phyloP scores from a whole-genome alignment of 805 yeast species.

The Ogataea pignaliae region DNA sequence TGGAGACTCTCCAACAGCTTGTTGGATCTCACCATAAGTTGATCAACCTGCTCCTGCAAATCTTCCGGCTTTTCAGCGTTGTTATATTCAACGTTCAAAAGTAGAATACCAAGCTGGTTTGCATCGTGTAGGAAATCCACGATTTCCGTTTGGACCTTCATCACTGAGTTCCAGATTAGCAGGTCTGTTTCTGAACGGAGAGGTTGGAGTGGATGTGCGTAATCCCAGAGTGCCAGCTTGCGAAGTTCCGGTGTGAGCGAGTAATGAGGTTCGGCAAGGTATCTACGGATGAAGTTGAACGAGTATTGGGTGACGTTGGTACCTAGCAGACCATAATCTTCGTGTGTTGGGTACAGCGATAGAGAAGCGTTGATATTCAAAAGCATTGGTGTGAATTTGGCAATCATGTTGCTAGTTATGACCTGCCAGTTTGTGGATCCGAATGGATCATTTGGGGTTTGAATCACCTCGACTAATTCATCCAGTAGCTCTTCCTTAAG shows the following conservation, averaged over 20 bases:
- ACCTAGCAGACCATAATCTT: conserved; percentile 14
- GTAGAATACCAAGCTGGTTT: conserved; percentile 28
- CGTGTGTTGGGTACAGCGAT: conserved; percentile 8
- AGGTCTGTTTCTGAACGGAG: conserved; percentile 38
- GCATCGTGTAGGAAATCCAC: conserved; percentile 33
- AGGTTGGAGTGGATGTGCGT: conserved; percentile 38
- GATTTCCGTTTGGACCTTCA: conserved; percentile 36
- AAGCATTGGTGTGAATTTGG: conserved; percentile 51
- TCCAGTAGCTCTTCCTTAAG: conserved; percentile 32
- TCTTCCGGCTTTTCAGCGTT: conserved; percentile 7
- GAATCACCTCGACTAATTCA: conserved; percentile 30
- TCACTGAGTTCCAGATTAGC: conserved; percentile 46
- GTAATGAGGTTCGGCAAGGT: conserved; percentile 23
- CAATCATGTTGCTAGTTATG: conserved; percentile 43
- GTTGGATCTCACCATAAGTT: conserved; percentile 1
- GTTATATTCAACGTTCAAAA: conserved; percentile 16
- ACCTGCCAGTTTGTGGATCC: conserved; percentile 51
- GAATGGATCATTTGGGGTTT: conserved; percentile 34
- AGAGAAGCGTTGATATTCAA: conserved; percentile 37
- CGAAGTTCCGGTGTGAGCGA: conserved; percentile 14
- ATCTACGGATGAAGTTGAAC: conserved; percentile 43
- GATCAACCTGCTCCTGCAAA: too few species aligned
- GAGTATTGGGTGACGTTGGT: conserved; percentile 38
- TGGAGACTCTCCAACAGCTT: conserved; percentile 27
- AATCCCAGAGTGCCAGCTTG: conserved; percentile 40